Evolutionary conservation across 306 rosid genomes (phyloP), one percentile per base, ranked within the genome.

Genomic region (peach (Prunus persica)): DNA sequence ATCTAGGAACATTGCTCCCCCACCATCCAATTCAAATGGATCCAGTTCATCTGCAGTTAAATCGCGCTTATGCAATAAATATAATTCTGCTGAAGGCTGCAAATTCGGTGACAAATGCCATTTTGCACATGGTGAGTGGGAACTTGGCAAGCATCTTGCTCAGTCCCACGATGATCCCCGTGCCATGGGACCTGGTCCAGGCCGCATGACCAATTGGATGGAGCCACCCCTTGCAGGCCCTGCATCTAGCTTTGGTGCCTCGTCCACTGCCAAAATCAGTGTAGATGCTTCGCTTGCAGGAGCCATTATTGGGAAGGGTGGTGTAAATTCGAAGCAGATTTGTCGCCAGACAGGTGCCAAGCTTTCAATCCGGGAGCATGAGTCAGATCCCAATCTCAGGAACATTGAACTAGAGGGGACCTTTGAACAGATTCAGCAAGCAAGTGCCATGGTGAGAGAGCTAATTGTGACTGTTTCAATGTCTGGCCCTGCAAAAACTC

Each of bases 51-150:
- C 87, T 27, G 47, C 87, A 45, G 93, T 84, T 38, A 95, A 95
- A 83, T 85, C 88, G 30, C 97, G 97, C 72, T 27, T 89, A 73
- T 95, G 99, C 89, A 90, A 83, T 86, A 95, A 81, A 77, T 91
- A 71, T 71, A 92, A 87, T 47, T 61, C 87, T 27, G 92, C 97
- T 0, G 99, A 95, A 85, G 98, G 99, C 82, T 95, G 99, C 86
- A 95, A 92, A 84, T 95, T 89, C 65, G 99, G 99, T 38, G 97
- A 90, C 81, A 95, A 92, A 80, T 95, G 99, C 60, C 91, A 88
- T 83, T 95, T 92, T 65, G 99, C 99, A 14, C 99, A 95, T 66
- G 92, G 97, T 61, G 99, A 95, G 82, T 88, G 99, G 97, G 99
- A 95, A 76, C 85, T 95, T 27, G 97, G 97, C 58, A 92, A 87